Conservation (phyloP, 1,284 basidiomycete species). For the Trametes hirsuta region DNA sequence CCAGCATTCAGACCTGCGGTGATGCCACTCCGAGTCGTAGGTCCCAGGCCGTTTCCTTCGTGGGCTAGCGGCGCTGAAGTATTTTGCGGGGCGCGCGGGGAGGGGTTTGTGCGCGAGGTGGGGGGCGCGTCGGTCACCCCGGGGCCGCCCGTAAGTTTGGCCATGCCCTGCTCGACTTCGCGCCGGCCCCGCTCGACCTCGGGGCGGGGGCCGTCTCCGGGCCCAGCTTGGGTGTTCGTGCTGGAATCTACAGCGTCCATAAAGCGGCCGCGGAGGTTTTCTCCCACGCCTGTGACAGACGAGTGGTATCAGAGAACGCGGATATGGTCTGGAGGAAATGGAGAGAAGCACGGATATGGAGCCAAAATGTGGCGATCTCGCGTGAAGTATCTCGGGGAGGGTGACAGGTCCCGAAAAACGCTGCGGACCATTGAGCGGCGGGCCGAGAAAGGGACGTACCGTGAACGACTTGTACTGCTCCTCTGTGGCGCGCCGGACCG, state of each 20-base stretch:
- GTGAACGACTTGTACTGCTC: constrained; percentile 19
- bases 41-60: constrained; percentile 5
- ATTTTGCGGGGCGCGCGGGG: not conserved
- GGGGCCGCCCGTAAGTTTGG: constrained; percentile 15
- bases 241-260: constrained; percentile 15
- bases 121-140: not conserved
- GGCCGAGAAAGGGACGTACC: constrained; percentile 8
- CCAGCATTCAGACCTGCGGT: constrained; percentile 8
- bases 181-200: constrained; percentile 13
- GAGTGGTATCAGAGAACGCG: not conserved
- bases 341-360: not conserved
- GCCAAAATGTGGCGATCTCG: not conserved
- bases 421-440: too few relatives aligned
- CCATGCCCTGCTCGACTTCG: constrained; percentile 22
- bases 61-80: not conserved
- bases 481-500: constrained; percentile 7
- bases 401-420: too few relatives aligned
- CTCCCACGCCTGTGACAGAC: constrained; percentile 13
- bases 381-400: too few relatives aligned
- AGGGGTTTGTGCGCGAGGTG: not conserved
- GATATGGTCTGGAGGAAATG: not conserved
- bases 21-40: not conserved
- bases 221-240: not conserved
- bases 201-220: not conserved
- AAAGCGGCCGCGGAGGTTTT: constrained; percentile 20